Evolutionary conservation across 2,329 filamentous ascomycete species (phyloP), one percentile per base, ranked within the genome.

Genomic region (Pochonia chlamydosporia): DNA sequence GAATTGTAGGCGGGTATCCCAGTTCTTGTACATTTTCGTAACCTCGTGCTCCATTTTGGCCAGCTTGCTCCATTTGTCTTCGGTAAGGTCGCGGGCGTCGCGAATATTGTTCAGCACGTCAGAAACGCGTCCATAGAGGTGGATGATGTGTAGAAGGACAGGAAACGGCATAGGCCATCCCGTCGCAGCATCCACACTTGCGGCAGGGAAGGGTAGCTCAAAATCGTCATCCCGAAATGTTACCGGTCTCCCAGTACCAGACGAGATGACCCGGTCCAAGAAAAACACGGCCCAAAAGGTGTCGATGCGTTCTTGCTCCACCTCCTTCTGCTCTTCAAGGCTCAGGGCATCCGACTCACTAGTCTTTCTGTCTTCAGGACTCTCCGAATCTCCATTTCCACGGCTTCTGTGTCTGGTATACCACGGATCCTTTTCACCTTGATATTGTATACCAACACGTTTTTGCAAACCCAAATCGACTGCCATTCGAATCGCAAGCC

Each of bases 241-340:
- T 10, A 92, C 89, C 1, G 89, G 85, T 14, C 89, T 77, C 9
- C 90, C 90, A 0, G 89, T 93, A 0, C 89, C 89, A 0, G 87
- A 92, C 0, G 89, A 95, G 23, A 95, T 92, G 51, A 92, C 85
- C 18, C 89, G 78, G 58, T 96, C 89, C 1, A 95, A 76, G 54
- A 95, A 85, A 63, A 95, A 95, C 10, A 95, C 85, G 4, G 88
- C 84, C 89, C 89, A 96, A 55, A 95, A 90, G 0, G 89, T 92
- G 57, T 95, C 88, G 37, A 89, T 83, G 14, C 88, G 80, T 60
- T 95, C 89, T 52, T 89, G 82, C 56, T 95, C 89, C 3, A 87
- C 78, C 57, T 79, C 84, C 53, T 70, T 76, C 63, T 78, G 80
- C 58, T 84, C 82, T 44, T 68, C 63, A 1, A 65, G 71, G 48